Base-by-base conservation (phyloP, 2,329 filamentous ascomycete species). In the Domatiomyces catenatus region DNA sequence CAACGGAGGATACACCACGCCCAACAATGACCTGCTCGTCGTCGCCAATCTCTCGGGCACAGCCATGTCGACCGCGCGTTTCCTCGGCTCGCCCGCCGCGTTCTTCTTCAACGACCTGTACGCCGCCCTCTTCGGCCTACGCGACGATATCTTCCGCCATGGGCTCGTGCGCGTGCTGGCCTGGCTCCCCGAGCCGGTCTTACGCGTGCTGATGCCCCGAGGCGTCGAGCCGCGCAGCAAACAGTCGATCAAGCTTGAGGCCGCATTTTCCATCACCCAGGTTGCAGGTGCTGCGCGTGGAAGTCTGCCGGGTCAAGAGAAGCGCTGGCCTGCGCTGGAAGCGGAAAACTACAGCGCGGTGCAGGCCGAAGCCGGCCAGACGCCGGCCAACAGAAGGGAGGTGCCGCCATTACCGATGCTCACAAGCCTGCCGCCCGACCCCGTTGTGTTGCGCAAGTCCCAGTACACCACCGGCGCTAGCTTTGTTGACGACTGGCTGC, bases 131-230 rank as follows among this genome's bases (percentile, higher is more conserved):
- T 73, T 78, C 54, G 47, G 48, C 42, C 19, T 44, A 2, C 72
- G 78, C 47, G 66, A 71, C 0, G 70, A 83, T 0, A 77, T 93
- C 58, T 83, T 94, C 59, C 71, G 72, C 24, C 89, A 87, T 62
- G 90, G 90, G 2, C 75, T 81, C 17, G 81, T 94, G 2, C 80
- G 88, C 47, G 82, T 90, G 71, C 73, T 96, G 1, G 63, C 89
- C 42, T 89, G 88, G 81, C 61, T 81, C 2, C 73, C 76, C 1
- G 71, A 81, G 44, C 69, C 75, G 0, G 82, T 86, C 50, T 79
- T 79, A 56, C 60, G 66, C 5, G 54, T 64, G 1, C 57, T 86
- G 1, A 52, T 94, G 6, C 83, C 89, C 0, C 76, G 75, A 48
- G 67, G 69, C 1, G 61, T 84, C 2, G 64, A 70, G 32, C 64